phyloP scores from a whole-genome alignment of 257 asterid species.

The Scutellaria barbata region DNA sequence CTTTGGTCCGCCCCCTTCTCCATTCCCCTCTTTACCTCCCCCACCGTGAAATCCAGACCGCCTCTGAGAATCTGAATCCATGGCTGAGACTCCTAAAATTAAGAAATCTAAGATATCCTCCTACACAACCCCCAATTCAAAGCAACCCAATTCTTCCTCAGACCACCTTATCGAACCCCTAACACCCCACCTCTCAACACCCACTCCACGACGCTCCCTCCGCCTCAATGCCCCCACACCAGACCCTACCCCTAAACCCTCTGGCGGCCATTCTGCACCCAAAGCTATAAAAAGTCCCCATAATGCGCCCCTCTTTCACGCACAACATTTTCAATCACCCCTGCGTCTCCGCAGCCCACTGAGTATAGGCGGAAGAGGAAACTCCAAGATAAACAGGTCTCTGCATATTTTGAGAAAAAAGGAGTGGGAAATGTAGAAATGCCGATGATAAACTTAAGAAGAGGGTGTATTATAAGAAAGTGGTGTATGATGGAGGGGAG shows the following conservation, averaged over 20 bases:
- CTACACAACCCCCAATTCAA: conserved; percentile 39
- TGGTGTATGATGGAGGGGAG: conserved; percentile 71
- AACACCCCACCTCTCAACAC: conserved; percentile 52
- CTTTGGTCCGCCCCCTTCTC: too few species aligned
- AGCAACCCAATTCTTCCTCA: conserved; percentile 39
- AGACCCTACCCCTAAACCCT: conserved; percentile 2
- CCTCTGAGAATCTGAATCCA: conserved; percentile 20
- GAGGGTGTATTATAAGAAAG: conserved; percentile 70
- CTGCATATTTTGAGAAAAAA: conserved; percentile 27
- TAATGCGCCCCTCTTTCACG: conserved; percentile 39
- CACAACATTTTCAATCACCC: conserved; percentile 39
- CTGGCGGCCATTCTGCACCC: conserved; percentile 30
- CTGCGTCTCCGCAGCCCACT: conserved; percentile 57
- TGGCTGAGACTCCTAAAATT: conserved; percentile 59
- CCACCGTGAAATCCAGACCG: too few species aligned
- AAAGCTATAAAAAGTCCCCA: conserved; percentile 22
- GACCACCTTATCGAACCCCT: conserved; percentile 47
- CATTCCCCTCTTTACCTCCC: too few species aligned
- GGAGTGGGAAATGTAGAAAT: conserved; percentile 33
- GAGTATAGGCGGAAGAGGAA: conserved; percentile 63
- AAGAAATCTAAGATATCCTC: conserved; percentile 48
- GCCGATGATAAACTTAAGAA: conserved; percentile 36
- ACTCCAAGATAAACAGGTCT: conserved; percentile 27
- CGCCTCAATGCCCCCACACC: conserved; percentile 53
- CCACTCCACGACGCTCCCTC: conserved; percentile 64